Evolutionary conservation across 73 alveolate genomes (phyloP), one percentile per base, ranked within the genome.

Genomic region (Paramecium pentaurelia): DNA sequence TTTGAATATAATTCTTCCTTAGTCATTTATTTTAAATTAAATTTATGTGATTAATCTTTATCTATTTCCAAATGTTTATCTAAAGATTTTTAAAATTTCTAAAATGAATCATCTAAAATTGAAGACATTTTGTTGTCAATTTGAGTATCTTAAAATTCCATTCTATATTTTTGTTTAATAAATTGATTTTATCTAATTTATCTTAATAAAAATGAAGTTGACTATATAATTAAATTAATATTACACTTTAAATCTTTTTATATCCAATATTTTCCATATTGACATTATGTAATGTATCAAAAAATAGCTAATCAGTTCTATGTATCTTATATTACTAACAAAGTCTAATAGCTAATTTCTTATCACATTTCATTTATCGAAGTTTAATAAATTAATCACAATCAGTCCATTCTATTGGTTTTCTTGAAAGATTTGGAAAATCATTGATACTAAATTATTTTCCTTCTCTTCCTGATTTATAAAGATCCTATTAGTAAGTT

Each of bases 341-440:
- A 10, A 64, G 28, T 28, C 51, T 14, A 9, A 64, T 64, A 14
- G 84, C 84, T 64, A 32, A 32, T 64, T 64, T 64, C 47, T 64
- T 64, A 28, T 64, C 84, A 64, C 84, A 64, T 64, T 64, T 28
- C 30, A 11, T 8, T 64, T 64, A 27, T 6, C 84, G 30, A 11
- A 64, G 84, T 6, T 64, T 64, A 25, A 64, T 64, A 32, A 25
- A 64, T 9, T 64, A 64, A 28, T 64, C 84, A 64, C 84, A 64
- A 64, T 64, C 84, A 32, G 42, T 28, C 84, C 84, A 64, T 64
- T 64, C 84, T 28, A 64, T 27, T 28, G 84, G 84, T 64, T 64
- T 64, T 12, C 84, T 28, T 32, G 84, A 64, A 34, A 34, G 25
- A 64, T 12, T 34, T 3, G 84, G 84, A 64, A 64, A 64, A 64